Evolutionary conservation across 179 eudicot genomes (phyloP).

Genomic region (Corrigiola litoralis): DNA sequence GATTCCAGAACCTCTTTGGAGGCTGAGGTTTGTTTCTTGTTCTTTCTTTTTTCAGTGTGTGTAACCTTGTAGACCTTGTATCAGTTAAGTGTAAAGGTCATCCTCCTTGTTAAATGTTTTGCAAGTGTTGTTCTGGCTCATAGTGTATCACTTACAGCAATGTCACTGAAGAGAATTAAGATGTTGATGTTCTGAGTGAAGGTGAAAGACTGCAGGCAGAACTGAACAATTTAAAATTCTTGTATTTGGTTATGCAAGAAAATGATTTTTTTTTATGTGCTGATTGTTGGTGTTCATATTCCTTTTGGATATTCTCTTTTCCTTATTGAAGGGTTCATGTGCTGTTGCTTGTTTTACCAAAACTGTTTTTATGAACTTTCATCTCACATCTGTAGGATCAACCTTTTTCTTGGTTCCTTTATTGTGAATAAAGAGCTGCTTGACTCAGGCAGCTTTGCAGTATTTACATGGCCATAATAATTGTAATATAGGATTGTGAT

Average conservation of each 20-base stretch:
- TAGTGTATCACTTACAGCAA: neutral
- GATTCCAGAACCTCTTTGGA: constrained; percentile 96
- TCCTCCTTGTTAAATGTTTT: neutral
- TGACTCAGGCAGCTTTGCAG: no score
- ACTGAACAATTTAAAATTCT: neutral
- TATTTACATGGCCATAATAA: no score
- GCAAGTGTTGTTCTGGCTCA: neutral
- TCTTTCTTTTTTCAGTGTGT: neutral
- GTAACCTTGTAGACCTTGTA: neutral
- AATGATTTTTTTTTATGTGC: neutral
- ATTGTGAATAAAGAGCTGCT: no score
- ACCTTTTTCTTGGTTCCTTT: neutral
- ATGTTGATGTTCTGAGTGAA: neutral
- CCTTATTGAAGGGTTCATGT: neutral
- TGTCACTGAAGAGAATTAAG: neutral
- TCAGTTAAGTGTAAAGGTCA: neutral
- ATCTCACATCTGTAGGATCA: neutral
- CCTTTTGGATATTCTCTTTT: neutral
- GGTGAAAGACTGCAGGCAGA: neutral
- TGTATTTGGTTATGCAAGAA: neutral
- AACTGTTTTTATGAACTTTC: neutral
- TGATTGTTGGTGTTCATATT: neutral
- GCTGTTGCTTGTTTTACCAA: neutral
- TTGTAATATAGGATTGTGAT: no score
- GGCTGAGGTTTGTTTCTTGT: constrained; percentile 66